These are phyloP conservation scores for Glycyrrhiza uralensis DNA, from an alignment of 306 rosid species.

Conservation along the genomic window DNA sequence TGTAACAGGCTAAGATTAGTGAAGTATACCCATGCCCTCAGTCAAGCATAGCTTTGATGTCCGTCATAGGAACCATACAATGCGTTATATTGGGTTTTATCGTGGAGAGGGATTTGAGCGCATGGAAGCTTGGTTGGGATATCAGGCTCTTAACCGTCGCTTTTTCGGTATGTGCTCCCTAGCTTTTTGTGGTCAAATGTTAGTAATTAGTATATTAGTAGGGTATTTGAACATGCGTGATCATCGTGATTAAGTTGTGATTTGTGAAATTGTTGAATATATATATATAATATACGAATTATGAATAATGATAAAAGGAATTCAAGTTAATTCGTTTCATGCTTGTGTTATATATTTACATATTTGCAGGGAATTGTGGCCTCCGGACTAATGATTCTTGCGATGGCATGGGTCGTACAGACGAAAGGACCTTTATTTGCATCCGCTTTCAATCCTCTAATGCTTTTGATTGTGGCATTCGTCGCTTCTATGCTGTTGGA, in stretches of 20 bases:
- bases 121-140: constrained; percentile 68
- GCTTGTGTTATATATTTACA: too few relatives aligned
- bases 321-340: not conserved
- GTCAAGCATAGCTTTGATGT: constrained; percentile 60
- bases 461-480: constrained; percentile 47
- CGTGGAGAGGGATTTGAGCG: constrained; percentile 47
- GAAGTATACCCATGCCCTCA: constrained; percentile 40
- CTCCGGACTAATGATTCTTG: constrained; percentile 1
- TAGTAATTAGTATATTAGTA: not conserved
- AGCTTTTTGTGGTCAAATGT: too few relatives aligned
- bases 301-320: too few relatives aligned
- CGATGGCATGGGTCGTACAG: constrained; percentile 19
- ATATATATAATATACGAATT: too few relatives aligned
- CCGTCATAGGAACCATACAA: constrained; percentile 43
- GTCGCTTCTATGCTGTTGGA: constrained; percentile 36
- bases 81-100: constrained; percentile 34
- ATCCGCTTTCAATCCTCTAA: constrained; percentile 33
- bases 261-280: not conserved
- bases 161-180: not conserved
- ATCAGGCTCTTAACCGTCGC: constrained; percentile 52
- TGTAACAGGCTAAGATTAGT: constrained; percentile 46
- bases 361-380: constrained; percentile 22
- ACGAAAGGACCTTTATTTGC: constrained; percentile 31
- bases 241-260: too few relatives aligned
- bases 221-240: too few relatives aligned